Base-by-base conservation (phyloP, 306 rosid species). In the Myrica gale region DNA sequence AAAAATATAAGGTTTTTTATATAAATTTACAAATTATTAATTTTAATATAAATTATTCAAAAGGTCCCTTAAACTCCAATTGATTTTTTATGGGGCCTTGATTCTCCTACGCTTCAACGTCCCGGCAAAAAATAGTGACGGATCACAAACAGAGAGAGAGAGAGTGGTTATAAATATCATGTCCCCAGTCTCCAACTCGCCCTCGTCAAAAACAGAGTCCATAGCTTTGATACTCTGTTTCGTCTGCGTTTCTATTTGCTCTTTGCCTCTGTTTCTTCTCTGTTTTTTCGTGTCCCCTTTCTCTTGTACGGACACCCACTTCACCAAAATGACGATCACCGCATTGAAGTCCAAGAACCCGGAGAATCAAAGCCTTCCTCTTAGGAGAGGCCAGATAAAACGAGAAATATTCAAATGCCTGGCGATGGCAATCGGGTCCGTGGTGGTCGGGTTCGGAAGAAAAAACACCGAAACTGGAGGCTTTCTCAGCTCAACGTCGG, bases 381-480 rank as follows among this genome's bases (percentile, higher is more conserved):
- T 84, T 0, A 69, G 15, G 61, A 82, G 91, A 10, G 90, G 91
- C 5, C 81, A 32, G 12, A 45, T 90, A 4, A 86, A 82, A 77
- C 26, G 75, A 7, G 58, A 69, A 63, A 83, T 82, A 4, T 0
- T 86, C 37, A 84, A 68, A 71, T 32, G 21, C 15, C 1, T 84
- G 9, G 0, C 72, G 7, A 74, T 11, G 3, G 67, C 79, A 2
- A 76, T 53, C 5, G 73, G 45, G 55, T 52, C 82, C 2, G 44
- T 77, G 12, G 60, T 52, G 0, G 62, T 75, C 9, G 73, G 76
- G 0, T 6, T 46, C 20, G 19, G 45, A 45, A 50, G 73, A 9
- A 71, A 51, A 39, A 21, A 19, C 46, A 12, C 26, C 19, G 57
- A 78, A 21, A 65, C 74, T 8, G 85, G 76, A 53, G 71, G 53